These are phyloP conservation scores for Entonaema liquescens DNA, from an alignment of 495 filamentous ascomycete genomes.

Conservation along the genomic window DNA sequence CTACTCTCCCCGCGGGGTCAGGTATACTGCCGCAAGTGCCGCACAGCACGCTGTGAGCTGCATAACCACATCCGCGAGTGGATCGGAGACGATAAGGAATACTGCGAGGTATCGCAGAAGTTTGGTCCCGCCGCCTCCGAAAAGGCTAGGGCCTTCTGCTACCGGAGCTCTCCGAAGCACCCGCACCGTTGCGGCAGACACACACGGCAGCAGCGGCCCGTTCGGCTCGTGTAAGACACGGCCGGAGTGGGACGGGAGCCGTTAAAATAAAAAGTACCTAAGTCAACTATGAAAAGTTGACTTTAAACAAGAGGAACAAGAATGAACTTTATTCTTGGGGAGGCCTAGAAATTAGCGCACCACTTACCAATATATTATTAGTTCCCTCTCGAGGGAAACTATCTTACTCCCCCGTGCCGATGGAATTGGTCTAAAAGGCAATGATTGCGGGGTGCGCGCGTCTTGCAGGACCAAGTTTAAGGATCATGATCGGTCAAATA, in stretches of 20 bases:
- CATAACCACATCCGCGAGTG: conserved; percentile 63
- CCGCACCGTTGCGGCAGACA: conserved; percentile 60
- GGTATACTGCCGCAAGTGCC: conserved; percentile 61
- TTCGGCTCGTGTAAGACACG: conserved; percentile 34
- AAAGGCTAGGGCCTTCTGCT: conserved; percentile 55
- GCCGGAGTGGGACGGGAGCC: neutral
- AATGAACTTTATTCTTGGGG: conserved; percentile 4
- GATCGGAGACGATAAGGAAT: conserved; percentile 58
- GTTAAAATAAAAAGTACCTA: neutral
- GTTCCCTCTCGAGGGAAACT: neutral
- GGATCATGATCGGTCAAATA: conserved; percentile 10
- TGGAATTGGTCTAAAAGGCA: conserved; percentile 7
- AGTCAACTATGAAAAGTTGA: neutral
- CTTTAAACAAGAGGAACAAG: neutral
- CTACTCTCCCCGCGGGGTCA: conserved; percentile 54
- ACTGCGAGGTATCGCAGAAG: conserved; percentile 60
- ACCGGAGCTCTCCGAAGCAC: conserved; percentile 58
- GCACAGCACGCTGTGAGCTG: conserved; percentile 61
- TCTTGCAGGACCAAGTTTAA: conserved; percentile 5
- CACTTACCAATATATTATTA: neutral
- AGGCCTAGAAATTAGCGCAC: conserved; percentile 15
- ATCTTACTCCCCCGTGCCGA: neutral
- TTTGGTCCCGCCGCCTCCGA: conserved; percentile 53
- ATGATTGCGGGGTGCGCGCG: conserved; percentile 19
- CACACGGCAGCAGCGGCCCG: conserved; percentile 41